Evolutionary conservation across 495 filamentous ascomycete species (phyloP).

Genomic region (Lophium mytilinum): DNA sequence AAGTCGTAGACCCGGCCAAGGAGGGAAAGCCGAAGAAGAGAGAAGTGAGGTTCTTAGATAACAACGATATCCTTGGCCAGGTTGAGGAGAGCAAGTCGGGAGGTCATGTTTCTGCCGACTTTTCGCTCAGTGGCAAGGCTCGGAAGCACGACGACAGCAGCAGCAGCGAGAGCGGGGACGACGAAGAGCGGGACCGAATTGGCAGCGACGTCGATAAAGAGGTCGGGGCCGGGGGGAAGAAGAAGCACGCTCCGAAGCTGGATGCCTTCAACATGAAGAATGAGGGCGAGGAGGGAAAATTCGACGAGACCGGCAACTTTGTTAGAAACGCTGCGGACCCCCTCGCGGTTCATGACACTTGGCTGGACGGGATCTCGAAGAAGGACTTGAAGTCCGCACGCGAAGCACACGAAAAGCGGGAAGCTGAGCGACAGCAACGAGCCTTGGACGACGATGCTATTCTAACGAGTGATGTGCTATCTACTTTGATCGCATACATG

Average conservation of each 20-base stretch:
- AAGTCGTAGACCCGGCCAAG: slow-evolving; percentile 32
- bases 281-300: slow-evolving; percentile 87
- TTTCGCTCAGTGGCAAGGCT: slow-evolving; percentile 28
- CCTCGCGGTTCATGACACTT: slow-evolving; percentile 82
- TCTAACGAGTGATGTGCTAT: slow-evolving; percentile 65
- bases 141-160: slow-evolving; percentile 27
- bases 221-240: slow-evolving; percentile 78
- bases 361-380: slow-evolving; percentile 86
- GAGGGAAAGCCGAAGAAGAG: slow-evolving; percentile 15
- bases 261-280: slow-evolving; percentile 92
- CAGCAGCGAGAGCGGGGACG: slow-evolving; percentile 61
- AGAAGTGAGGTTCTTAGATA: slow-evolving; percentile 22
- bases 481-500: slow-evolving; percentile 59
- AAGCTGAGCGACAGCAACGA: slow-evolving; percentile 61
- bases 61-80: slow-evolving; percentile 68
- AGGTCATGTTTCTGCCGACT: slow-evolving; percentile 55
- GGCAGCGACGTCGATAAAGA: slow-evolving; percentile 73
- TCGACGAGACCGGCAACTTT: slow-evolving; percentile 84
- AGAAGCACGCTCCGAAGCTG: slow-evolving; percentile 89
- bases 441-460: slow-evolving; percentile 65
- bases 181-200: slow-evolving; percentile 59
- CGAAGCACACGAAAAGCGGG: slow-evolving; percentile 79
- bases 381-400: slow-evolving; percentile 85
- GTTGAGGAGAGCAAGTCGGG: slow-evolving; percentile 65
- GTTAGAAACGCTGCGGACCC: slow-evolving; percentile 84